phyloP scores from a whole-genome alignment of 176 grass and related monocot genomes.

The Calamus simplicifolius region DNA sequence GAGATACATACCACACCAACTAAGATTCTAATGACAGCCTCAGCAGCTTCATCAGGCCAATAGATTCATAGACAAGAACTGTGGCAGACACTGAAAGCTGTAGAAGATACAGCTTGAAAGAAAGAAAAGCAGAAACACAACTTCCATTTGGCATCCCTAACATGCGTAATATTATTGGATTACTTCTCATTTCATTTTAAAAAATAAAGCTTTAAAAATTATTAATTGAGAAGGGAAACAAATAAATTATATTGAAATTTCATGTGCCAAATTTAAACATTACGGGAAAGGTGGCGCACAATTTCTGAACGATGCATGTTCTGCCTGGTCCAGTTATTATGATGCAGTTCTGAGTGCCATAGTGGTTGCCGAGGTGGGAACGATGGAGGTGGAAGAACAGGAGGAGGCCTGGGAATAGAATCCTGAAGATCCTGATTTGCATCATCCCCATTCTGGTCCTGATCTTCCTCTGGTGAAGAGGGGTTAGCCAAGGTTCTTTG shows the following conservation, averaged over 20 bases:
- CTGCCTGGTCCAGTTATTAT: conserved; percentile 76
- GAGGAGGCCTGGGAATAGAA: conserved; percentile 31
- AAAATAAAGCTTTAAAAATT: too few species aligned
- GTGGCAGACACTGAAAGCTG: too few species aligned
- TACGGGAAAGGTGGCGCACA: conserved; percentile 40
- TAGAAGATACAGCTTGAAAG: too few species aligned
- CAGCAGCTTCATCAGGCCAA: too few species aligned
- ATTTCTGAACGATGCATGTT: conserved; percentile 81
- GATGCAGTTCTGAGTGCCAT: conserved; percentile 72
- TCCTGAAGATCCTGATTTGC: conserved; percentile 26
- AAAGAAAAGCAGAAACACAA: too few species aligned
- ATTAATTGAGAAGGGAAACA: neutral
- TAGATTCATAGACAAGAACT: too few species aligned
- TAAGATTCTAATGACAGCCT: too few species aligned
- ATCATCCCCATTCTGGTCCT: conserved; percentile 20
- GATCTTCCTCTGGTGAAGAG: conserved; percentile 26
- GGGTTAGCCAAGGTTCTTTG: conserved; percentile 39
- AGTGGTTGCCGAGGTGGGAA: conserved; percentile 60
- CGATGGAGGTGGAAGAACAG: conserved; percentile 65
- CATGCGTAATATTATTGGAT: too few species aligned
- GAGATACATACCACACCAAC: too few species aligned
- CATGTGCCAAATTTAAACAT: conserved; percentile 1
- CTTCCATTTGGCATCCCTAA: too few species aligned
- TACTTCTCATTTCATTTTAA: too few species aligned
- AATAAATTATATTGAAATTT: neutral